phyloP scores from a whole-genome alignment of 208 protist genomes.

The Porcisia deanei region DNA sequence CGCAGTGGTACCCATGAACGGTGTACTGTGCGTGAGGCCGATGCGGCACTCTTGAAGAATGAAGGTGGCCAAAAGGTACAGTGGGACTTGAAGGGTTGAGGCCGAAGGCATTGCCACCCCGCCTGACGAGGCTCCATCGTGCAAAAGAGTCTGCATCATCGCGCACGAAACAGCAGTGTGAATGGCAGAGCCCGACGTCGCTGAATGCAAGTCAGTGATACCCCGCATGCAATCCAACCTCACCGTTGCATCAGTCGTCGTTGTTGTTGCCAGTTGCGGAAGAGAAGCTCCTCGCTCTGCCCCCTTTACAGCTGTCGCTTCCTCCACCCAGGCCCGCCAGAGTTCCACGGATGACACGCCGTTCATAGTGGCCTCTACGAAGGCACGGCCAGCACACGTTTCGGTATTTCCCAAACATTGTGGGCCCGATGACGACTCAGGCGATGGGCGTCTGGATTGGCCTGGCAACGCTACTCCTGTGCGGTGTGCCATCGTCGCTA shows the following conservation, averaged over 20 bases:
- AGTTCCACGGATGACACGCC: background rate
- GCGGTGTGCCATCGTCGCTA: background rate
- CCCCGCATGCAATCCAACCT: background rate
- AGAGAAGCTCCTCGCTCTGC: background rate
- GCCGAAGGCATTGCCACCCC: background rate
- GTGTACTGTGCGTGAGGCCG: background rate
- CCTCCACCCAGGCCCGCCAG: background rate
- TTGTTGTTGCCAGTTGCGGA: background rate
- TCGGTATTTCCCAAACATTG: background rate
- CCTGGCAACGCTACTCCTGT: background rate
- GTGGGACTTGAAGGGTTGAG: constrained; percentile 7
- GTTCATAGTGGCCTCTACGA: background rate
- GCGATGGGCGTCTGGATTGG: background rate
- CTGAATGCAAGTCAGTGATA: background rate
- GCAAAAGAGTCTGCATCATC: background rate
- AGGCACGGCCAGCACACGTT: background rate
- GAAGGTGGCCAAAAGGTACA: constrained; percentile 26
- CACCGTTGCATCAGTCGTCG: background rate
- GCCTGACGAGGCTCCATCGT: background rate
- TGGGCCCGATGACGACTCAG: background rate
- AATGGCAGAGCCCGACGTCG: background rate
- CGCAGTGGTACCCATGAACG: background rate
- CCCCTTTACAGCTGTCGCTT: background rate
- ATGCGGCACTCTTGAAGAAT: constrained; percentile 26
- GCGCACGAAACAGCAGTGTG: background rate